A percentile compares a stretch with the other conserved stretches of the same genome.
Evolutionary conservation across 2,329 filamentous ascomycete species (phyloP).

Genomic region (Ascochyta lentis): DNA sequence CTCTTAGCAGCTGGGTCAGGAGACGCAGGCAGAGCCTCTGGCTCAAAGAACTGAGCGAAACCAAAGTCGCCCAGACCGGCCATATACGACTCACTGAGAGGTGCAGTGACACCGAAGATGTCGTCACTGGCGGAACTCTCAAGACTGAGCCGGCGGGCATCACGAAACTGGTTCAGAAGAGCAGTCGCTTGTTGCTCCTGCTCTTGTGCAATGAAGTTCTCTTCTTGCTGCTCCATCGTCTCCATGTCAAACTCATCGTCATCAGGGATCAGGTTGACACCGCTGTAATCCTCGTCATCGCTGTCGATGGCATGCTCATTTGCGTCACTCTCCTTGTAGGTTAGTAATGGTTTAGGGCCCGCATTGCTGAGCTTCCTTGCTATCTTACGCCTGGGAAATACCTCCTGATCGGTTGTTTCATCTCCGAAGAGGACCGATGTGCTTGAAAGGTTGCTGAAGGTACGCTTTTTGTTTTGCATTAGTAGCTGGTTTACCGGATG

Average conservation of each 20-base stretch:
- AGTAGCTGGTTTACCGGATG: conserved; percentile 37
- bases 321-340: conserved; percentile 40
- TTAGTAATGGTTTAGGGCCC: conserved; percentile 42
- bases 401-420: conserved; percentile 37
- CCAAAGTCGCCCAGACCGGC: conserved; percentile 38
- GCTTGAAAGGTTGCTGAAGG: conserved; percentile 49
- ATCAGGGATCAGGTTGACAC: conserved; percentile 80
- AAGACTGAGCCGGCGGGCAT: conserved; percentile 44
- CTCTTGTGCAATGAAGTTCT: conserved; percentile 69
- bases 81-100: conserved; percentile 35
- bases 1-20: conserved; percentile 43
- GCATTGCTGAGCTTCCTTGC: conserved; percentile 46
- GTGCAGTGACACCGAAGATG: conserved; percentile 42
- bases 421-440: conserved; percentile 48
- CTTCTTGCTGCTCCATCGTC: conserved; percentile 78
- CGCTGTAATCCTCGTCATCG: conserved; percentile 65
- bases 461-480: conserved; percentile 47
- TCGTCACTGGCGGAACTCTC: conserved; percentile 44
- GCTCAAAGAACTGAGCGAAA: conserved; percentile 46
- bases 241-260: conserved; percentile 78
- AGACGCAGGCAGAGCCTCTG: conserved; percentile 52
- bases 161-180: conserved; percentile 41
- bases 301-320: conserved; percentile 48
- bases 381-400: conserved; percentile 49
- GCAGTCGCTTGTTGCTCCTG: conserved; percentile 38